Percentiles rank a stretch among this genome's conserved stretches.
Evolutionary conservation across 805 yeast genomes (phyloP).

Genomic region (Suhomyces emberorum): DNA sequence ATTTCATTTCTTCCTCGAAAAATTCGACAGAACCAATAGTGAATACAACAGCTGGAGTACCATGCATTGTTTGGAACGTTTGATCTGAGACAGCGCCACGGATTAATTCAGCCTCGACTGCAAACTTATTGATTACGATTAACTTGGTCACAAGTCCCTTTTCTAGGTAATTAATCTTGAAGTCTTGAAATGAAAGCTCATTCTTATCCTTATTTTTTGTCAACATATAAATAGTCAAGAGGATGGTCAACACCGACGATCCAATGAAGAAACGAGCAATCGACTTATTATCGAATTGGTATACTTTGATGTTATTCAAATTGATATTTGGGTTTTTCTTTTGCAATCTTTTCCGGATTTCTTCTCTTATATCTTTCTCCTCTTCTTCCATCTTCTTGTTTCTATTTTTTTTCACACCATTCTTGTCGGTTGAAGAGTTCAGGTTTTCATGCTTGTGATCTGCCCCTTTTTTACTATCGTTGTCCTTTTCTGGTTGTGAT

Average conservation of each 20-base stretch:
- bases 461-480: too few species aligned
- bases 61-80: slow-evolving; percentile 35
- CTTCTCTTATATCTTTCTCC: slow-evolving; percentile 34
- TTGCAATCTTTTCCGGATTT: slow-evolving; percentile 28
- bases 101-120: slow-evolving; percentile 67
- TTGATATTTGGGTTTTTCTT: slow-evolving; percentile 26
- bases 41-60: slow-evolving; percentile 55
- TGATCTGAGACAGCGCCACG: slow-evolving; percentile 41
- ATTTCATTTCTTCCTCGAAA: slow-evolving; percentile 79
- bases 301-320: slow-evolving; percentile 29
- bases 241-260: slow-evolving; percentile 17
- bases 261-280: slow-evolving; percentile 8
- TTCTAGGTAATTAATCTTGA: slow-evolving; percentile 73
- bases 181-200: slow-evolving; percentile 69
- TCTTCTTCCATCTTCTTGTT: slow-evolving; percentile 18
- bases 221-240: slow-evolving; percentile 18
- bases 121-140: slow-evolving; percentile 66
- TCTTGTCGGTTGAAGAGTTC: too few species aligned
- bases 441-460: too few species aligned
- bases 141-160: slow-evolving; percentile 74
- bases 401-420: slow-evolving; percentile 9
- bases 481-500: too few species aligned
- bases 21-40: slow-evolving; percentile 85
- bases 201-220: slow-evolving; percentile 16
- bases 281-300: slow-evolving; percentile 17